Evolutionary conservation across 2,329 filamentous ascomycete species (phyloP).

Genomic region (Xylaria sp.): DNA sequence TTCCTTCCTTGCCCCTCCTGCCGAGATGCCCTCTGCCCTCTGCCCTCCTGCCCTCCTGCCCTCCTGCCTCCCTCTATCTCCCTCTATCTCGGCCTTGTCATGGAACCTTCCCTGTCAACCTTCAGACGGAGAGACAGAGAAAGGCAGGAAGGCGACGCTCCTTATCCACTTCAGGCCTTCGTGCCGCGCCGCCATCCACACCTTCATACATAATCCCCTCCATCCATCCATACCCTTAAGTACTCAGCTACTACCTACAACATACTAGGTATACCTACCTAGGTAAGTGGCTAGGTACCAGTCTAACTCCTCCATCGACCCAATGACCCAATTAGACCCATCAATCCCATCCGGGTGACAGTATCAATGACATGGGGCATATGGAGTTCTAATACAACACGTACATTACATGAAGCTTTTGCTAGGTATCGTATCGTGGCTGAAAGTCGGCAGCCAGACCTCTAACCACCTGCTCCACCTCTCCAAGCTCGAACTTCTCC

Average conservation of each 20-base stretch:
- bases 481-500: constrained; percentile 5
- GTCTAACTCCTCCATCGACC: no score
- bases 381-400: not conserved
- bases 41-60: no score
- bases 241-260: no score
- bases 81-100: not conserved
- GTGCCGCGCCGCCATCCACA: constrained; percentile 6
- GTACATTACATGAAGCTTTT: not conserved
- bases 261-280: no score
- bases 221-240: no score
- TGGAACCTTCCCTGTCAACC: no score
- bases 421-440: not conserved
- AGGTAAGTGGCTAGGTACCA: no score
- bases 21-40: no score
- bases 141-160: not conserved
- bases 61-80: not conserved
- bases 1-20: not conserved
- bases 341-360: not conserved
- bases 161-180: constrained; percentile 25
- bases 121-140: no score
- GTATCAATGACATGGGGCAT: not conserved
- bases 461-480: constrained; percentile 3
- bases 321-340: no score
- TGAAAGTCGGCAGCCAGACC: not conserved
- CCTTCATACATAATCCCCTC: no score